Evolutionary conservation across 78 protist genomes (phyloP).

Genomic region (Dictyostelium intermedium): DNA sequence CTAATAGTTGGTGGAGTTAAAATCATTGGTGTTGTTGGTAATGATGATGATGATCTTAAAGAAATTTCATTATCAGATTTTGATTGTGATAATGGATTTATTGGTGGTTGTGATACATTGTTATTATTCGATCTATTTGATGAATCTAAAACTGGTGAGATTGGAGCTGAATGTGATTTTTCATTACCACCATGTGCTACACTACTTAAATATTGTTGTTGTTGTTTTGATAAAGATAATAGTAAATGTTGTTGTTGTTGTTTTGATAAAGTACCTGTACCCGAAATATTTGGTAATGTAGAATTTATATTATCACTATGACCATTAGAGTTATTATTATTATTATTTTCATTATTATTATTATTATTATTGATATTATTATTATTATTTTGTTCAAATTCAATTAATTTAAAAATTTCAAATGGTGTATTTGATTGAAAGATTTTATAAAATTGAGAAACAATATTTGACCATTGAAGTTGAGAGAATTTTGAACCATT

Average conservation of each 20-base stretch:
- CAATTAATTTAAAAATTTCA: constrained; percentile 36
- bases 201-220: not conserved
- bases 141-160: constrained; percentile 30
- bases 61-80: not conserved
- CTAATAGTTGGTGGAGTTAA: constrained; percentile 41
- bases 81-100: not conserved
- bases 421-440: constrained; percentile 62
- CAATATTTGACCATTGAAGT: constrained; percentile 72
- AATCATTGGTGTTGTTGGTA: constrained; percentile 52
- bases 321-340: not conserved
- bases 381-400: not conserved
- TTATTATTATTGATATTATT: not conserved
- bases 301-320: not conserved
- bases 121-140: not conserved
- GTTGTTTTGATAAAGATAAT: not conserved
- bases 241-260: not conserved
- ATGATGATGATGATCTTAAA: constrained; percentile 31
- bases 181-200: not conserved
- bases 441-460: constrained; percentile 50
- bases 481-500: constrained; percentile 68
- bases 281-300: not conserved
- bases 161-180: constrained; percentile 52
- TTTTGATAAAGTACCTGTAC: not conserved
- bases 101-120: not conserved
- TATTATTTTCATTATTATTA: constrained; percentile 3